Conservation (phyloP, 2,329 filamentous ascomycete genomes). For the Trichophyton simii region DNA sequence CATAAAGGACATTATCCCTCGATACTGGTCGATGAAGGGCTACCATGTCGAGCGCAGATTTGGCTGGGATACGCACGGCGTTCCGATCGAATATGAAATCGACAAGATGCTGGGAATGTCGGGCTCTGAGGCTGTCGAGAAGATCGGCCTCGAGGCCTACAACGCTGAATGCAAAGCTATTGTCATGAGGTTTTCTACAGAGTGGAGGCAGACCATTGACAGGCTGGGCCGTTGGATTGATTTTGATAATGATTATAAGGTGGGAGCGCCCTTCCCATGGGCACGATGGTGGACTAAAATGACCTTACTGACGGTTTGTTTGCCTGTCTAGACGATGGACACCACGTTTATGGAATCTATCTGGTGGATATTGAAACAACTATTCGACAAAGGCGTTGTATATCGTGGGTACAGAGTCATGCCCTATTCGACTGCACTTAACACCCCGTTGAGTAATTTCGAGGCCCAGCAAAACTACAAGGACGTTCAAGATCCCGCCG, state of each 20-base stretch:
- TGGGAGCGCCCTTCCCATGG: constrained; percentile 18
- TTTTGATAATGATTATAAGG: constrained; percentile 96
- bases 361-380: constrained; percentile 94
- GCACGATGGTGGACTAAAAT: background rate
- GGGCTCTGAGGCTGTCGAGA: constrained; percentile 71
- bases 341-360: constrained; percentile 88
- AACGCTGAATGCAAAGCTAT: constrained; percentile 85
- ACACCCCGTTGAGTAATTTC: constrained; percentile 83
- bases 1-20: constrained; percentile 92
- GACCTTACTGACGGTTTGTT: background rate
- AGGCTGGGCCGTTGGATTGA: constrained; percentile 90
- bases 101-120: constrained; percentile 90
- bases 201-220: constrained; percentile 83
- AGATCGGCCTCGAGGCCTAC: constrained; percentile 78
- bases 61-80: constrained; percentile 89
- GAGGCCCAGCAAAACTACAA: constrained; percentile 93
- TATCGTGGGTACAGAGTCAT: constrained; percentile 88
- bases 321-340: constrained; percentile 62
- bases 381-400: constrained; percentile 79
- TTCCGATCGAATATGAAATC: constrained; percentile 94
- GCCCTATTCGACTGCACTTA: constrained; percentile 86
- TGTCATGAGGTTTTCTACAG: constrained; percentile 77
- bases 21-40: constrained; percentile 97
- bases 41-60: constrained; percentile 85
- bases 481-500: constrained; percentile 77